Evolutionary conservation across 1,139 yeast genomes (phyloP).

Genomic region (Magnusiomyces suaveolens): DNA sequence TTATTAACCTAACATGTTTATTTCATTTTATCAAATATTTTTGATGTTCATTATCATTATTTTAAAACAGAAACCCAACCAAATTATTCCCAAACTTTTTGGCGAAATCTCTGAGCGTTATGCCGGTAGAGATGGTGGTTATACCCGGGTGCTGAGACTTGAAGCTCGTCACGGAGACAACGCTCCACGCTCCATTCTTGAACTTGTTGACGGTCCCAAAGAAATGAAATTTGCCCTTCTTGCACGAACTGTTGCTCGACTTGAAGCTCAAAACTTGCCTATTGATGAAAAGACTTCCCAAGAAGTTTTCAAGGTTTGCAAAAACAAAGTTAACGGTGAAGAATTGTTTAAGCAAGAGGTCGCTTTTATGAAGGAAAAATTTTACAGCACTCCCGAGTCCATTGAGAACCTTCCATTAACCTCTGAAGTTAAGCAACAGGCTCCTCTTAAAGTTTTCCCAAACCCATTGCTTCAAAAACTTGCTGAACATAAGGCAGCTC

Average conservation of each 20-base stretch:
- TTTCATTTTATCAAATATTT: too few species aligned
- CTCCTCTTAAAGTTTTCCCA: slow-evolving; percentile 8
- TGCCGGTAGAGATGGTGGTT: slow-evolving; percentile 60
- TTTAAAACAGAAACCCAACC: slow-evolving; percentile 36
- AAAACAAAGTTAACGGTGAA: slow-evolving; percentile 42
- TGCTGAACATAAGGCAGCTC: background rate
- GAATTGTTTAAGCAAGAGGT: slow-evolving; percentile 52
- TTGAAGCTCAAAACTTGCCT: slow-evolving; percentile 56
- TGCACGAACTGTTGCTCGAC: slow-evolving; percentile 73
- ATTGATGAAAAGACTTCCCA: slow-evolving; percentile 50
- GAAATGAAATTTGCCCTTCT: slow-evolving; percentile 70
- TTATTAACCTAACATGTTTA: background rate
- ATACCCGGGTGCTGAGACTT: slow-evolving; percentile 71
- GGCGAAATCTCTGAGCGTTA: slow-evolving; percentile 59
- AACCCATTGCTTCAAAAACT: slow-evolving; percentile 10
- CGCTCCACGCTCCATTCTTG: slow-evolving; percentile 84
- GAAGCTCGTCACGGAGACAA: slow-evolving; percentile 87
- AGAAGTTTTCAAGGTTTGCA: slow-evolving; percentile 46
- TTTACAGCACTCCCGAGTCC: slow-evolving; percentile 34
- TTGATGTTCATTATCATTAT: slow-evolving; percentile 3
- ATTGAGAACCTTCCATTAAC: slow-evolving; percentile 15
- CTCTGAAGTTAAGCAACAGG: slow-evolving; percentile 7
- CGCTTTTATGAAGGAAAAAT: slow-evolving; percentile 50
- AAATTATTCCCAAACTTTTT: slow-evolving; percentile 50
- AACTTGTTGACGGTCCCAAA: slow-evolving; percentile 69